Evolutionary conservation across 176 grass and related monocot genomes (phyloP), one percentile per base, ranked within the genome.

Genomic region (Zoysia japonica): DNA sequence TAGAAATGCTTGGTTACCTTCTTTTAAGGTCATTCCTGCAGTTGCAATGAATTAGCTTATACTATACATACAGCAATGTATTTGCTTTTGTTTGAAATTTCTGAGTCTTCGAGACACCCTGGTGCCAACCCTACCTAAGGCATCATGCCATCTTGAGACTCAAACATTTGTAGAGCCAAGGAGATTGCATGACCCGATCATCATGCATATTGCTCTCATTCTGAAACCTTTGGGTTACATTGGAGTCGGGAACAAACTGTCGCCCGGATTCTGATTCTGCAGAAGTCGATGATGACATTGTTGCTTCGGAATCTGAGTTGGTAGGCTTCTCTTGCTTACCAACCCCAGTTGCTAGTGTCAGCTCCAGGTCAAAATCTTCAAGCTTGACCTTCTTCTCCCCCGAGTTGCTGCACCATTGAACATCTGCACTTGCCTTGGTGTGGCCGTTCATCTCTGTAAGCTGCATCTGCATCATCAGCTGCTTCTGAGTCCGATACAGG

Each of bases 121-220:
- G 42, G 70, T 76, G 65, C 72, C 64, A 53, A 67, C 35, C 47
- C 54, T 84, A 75, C 14, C 66, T 76, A 84, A 54, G 16, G 13
- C 43, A 64, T 89, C 73, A 91, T 68, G 88, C 75, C 84, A 85
- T 84, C 76, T 94, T 89, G 41, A 94, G 65, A 72, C 84, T 91
- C 78, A 91, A 94, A 84, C 84, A 80, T 73, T 89, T 81, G 66
- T 86, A 82, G 78, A 87, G 84, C 89, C 92, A 94, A 80, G 88
- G 74, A 48, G 83, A 83, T 41, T 91, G 92, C 20, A 82, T 82
- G 70, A 91, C 54, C 49, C 80, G 67, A 67, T 78, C 88, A 84
- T 91, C 86, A 80, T 91, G 78, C 76, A 81, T 91, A 62, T 78
- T 85, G 57, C 67, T 85, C 85, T 88, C 91, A 79, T 84, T 76